These are phyloP conservation scores for Phytopythium vexans DNA, from an alignment of 352 stramenopile species.

Conservation along the genomic window DNA sequence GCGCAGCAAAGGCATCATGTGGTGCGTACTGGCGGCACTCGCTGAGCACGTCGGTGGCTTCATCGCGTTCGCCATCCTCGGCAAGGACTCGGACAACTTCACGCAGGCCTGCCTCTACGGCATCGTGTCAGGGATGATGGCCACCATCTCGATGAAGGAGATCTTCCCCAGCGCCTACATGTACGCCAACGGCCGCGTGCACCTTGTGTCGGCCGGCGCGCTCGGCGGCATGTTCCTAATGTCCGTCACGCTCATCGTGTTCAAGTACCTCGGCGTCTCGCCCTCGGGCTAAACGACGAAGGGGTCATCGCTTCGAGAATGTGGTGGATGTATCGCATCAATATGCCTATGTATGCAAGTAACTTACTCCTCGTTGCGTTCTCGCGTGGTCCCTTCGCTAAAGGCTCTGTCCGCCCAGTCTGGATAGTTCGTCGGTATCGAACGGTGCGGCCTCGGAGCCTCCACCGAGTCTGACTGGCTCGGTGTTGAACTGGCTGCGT, in stretches of 20 bases:
- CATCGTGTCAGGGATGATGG: constrained; percentile 93
- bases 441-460: too few species aligned
- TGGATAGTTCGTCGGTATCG: too few species aligned
- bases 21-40: constrained; percentile 82
- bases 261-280: constrained; percentile 56
- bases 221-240: constrained; percentile 90
- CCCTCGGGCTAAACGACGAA: not conserved
- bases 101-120: constrained; percentile 88
- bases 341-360: too few species aligned
- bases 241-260: constrained; percentile 86
- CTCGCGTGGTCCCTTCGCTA: too few species aligned
- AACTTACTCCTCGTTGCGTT: too few species aligned
- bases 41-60: constrained; percentile 91
- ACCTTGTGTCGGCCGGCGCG: constrained; percentile 78
- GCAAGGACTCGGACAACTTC: constrained; percentile 34
- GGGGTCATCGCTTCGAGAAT: too few species aligned
- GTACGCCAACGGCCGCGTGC: constrained; percentile 79
- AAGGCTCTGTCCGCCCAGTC: too few species aligned
- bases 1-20: constrained; percentile 93
- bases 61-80: constrained; percentile 61
- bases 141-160: constrained; percentile 89
- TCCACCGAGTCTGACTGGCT: too few species aligned
- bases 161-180: constrained; percentile 90
- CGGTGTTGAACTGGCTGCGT: too few species aligned
- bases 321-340: too few species aligned